Conservation (phyloP, 2,329 filamentous ascomycete genomes). For the Pseudogymnoascus sp. region DNA sequence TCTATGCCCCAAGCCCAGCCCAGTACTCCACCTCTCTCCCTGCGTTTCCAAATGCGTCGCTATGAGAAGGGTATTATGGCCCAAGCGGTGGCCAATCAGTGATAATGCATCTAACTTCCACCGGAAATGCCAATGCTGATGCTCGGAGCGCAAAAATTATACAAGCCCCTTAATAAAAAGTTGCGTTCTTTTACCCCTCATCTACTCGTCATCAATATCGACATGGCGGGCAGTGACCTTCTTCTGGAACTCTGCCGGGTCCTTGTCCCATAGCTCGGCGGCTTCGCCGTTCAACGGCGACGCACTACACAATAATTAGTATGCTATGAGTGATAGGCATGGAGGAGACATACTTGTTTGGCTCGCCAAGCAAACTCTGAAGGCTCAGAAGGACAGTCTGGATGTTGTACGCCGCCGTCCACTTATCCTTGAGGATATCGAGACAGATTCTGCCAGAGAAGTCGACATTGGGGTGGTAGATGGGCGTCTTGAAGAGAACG, state of each 20-base stretch:
- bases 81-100: slow-evolving; percentile 7
- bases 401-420: slow-evolving; percentile 96
- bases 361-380: slow-evolving; percentile 91
- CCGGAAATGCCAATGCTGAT: not conserved
- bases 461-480: slow-evolving; percentile 98
- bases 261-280: slow-evolving; percentile 89
- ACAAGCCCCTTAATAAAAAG: slow-evolving; percentile 16
- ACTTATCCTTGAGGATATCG: slow-evolving; percentile 98
- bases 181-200: not conserved
- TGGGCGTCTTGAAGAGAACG: slow-evolving; percentile 95
- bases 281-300: slow-evolving; percentile 94
- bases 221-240: slow-evolving; percentile 57
- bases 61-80: slow-evolving; percentile 6
- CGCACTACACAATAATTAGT: slow-evolving; percentile 48
- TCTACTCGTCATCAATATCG: slow-evolving; percentile 57
- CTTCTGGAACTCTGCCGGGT: slow-evolving; percentile 79
- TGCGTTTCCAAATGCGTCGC: slow-evolving; percentile 3
- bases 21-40: slow-evolving; percentile 4
- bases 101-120: slow-evolving; percentile 5
- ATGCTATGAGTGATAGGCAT: not conserved
- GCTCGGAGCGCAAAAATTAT: slow-evolving; percentile 14
- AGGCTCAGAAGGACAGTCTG: slow-evolving; percentile 87
- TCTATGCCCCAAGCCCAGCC: not conserved
- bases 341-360: slow-evolving; percentile 76
- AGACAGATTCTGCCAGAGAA: slow-evolving; percentile 95